Conservation (phyloP, 2,329 filamentous ascomycete species). For the Talaromyces albobiverticillius region DNA sequence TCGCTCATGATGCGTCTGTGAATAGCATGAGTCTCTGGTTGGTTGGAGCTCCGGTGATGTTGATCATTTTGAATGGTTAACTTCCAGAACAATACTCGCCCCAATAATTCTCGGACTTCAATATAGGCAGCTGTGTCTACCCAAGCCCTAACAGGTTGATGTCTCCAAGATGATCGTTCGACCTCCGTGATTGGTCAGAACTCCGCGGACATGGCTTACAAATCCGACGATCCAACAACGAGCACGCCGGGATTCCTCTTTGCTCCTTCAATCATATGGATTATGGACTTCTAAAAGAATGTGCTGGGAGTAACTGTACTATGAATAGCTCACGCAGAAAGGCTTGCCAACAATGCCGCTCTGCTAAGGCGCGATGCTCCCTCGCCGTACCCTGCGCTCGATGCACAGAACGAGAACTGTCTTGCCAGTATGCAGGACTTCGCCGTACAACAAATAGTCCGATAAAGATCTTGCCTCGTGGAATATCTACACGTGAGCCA, state of each 20-base stretch:
- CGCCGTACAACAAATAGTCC: background rate
- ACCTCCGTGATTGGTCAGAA: background rate
- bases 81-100: no score
- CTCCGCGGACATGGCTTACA: background rate
- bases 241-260: background rate
- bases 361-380: slow-evolving; percentile 9
- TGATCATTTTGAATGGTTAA: no score
- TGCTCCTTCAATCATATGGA: background rate
- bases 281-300: no score
- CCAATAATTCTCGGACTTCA: no score
- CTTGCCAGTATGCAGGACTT: background rate
- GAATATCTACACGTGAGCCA: background rate
- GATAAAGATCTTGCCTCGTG: background rate
- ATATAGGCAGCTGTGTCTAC: no score
- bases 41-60: background rate
- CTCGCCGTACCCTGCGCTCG: slow-evolving; percentile 6
- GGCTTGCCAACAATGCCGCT: slow-evolving; percentile 8
- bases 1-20: no score
- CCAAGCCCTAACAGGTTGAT: no score
- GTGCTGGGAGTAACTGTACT: background rate
- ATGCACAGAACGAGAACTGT: slow-evolving; percentile 1
- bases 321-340: slow-evolving; percentile 10
- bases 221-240: background rate
- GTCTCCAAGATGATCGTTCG: no score
- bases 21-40: background rate